Evolutionary conservation across 2,329 filamentous ascomycete species (phyloP), one percentile per base, ranked within the genome.

Genomic region (Reticulascus tulasneorum): DNA sequence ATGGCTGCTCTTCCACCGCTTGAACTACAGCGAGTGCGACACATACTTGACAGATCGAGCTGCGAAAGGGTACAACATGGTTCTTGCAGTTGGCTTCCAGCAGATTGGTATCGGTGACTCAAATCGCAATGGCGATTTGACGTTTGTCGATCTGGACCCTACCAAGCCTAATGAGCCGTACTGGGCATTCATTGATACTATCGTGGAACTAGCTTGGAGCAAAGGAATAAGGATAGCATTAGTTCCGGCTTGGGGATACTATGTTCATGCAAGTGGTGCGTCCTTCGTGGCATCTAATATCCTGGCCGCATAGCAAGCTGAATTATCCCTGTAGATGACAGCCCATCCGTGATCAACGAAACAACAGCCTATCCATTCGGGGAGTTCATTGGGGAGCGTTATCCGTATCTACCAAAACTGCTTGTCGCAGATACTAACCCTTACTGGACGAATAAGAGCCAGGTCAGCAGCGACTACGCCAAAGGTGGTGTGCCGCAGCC

Each of bases 381-480:
- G 7, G 32, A 41, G n/a, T 50, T 47, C 5, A 44, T 51, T 17
- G 47, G 46, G 8, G 33, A 39, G 19, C 48, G 51, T 11, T 49
- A 49, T 28, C 48, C 47, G 6, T 50, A 50, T 29, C 35, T 48
- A 27, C 44, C 49, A 10, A 50, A 52, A 28, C 35, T 49, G 6
- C 24, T 53, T 9, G 33, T 44, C 9, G 51, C 47, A 11, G 47
- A 49, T 26, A 49, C 45, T 9, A 50, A 50, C 31, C 48, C 47
- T 5, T 46, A 33, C 30, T 50, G 47, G 46, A 37, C 30, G 29
- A 47, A 48, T 32, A 49, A 47, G 32, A 41, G 38, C 9, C 40
- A 43, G 4, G 44, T 48, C 12, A 46, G 47, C 15, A 42, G 24
- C 13, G 42, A 47, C 23, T 50, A 49, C 32, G 23, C 39, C 10